phyloP scores from a whole-genome alignment of 257 asterid species.

The Oldenlandia corymbosa region DNA sequence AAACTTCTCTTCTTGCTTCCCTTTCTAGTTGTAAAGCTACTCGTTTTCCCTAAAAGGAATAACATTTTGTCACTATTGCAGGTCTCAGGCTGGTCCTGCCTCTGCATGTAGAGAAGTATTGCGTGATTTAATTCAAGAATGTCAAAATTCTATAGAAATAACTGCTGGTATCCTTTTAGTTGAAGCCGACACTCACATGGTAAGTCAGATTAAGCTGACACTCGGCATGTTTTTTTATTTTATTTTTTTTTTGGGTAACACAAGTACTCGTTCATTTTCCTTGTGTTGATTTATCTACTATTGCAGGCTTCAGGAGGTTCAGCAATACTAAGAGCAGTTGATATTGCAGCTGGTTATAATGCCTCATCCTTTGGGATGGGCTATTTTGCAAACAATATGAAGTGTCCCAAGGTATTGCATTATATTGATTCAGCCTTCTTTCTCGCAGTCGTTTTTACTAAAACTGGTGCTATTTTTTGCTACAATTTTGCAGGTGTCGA shows the following conservation, averaged over 20 bases:
- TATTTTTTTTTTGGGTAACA: no score
- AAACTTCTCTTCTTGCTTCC: background rate
- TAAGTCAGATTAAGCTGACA: conserved; percentile 20
- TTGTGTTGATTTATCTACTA: conserved; percentile 6
- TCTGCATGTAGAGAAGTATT: conserved; percentile 66
- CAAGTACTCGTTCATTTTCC: no score
- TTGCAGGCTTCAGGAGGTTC: conserved; percentile 39
- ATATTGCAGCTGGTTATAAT: conserved; percentile 75
- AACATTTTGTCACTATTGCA: conserved; percentile 14
- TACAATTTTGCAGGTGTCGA: conserved; percentile 41
- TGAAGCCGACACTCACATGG: conserved; percentile 59
- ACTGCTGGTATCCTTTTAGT: conserved; percentile 81
- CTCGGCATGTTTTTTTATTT: background rate
- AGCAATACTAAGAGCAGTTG: conserved; percentile 55
- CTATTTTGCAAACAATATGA: conserved; percentile 79
- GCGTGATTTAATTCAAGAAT: conserved; percentile 30
- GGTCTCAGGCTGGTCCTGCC: conserved; percentile 78
- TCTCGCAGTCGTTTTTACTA: background rate
- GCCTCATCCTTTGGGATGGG: conserved; percentile 87
- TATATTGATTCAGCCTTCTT: background rate
- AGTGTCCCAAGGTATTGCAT: conserved; percentile 63
- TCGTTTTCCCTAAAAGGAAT: conserved; percentile 1
- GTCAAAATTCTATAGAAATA: conserved; percentile 32
- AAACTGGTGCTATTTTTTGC: background rate
- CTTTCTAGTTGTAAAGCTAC: background rate